These are phyloP conservation scores for Thamnidium elegans DNA, from an alignment of 192 early-diverging fungal genomes.

Conservation along the genomic window DNA sequence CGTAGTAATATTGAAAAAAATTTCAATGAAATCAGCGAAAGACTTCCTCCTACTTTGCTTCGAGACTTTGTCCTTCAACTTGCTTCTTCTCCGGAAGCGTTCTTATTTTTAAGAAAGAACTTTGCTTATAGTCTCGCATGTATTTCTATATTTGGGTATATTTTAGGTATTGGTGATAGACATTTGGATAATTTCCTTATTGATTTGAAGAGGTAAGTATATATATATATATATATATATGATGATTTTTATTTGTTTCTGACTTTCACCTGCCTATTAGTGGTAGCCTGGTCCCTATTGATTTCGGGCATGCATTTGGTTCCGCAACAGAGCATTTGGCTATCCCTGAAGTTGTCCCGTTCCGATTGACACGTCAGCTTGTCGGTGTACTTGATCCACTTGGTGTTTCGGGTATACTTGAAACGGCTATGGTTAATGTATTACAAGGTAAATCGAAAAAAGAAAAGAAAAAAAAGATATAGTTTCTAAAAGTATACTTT, in stretches of 20 bases:
- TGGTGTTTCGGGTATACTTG: conserved; percentile 60
- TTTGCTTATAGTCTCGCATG: conserved; percentile 70
- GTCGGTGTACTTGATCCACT: conserved; percentile 62
- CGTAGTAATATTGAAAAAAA: conserved; percentile 50
- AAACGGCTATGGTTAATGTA: conserved; percentile 66
- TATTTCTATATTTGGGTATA: conserved; percentile 68
- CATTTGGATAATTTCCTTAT: conserved; percentile 78
- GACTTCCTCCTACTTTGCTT: conserved; percentile 47
- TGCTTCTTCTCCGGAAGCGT: conserved; percentile 69
- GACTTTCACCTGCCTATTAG: conserved; percentile 21
- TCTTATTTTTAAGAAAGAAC: conserved; percentile 60
- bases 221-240: neutral
- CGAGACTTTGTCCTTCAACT: conserved; percentile 54
- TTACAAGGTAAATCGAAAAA: conserved; percentile 43
- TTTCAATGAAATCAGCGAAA: conserved; percentile 41
- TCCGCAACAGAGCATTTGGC: conserved; percentile 75
- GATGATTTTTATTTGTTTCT: neutral
- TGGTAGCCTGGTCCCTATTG: conserved; percentile 70
- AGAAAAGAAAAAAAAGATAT: neutral
- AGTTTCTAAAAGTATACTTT: neutral
- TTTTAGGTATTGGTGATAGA: conserved; percentile 80
- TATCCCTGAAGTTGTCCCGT: conserved; percentile 75
- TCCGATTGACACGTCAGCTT: conserved; percentile 70
- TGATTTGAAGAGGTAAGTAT: conserved; percentile 50
- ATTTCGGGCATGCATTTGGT: conserved; percentile 85